A percentile compares a stretch with the other conserved stretches of the same genome.
Evolutionary conservation across 768 basidiomycete genomes (phyloP).

Genomic region (Collybia sp.): DNA sequence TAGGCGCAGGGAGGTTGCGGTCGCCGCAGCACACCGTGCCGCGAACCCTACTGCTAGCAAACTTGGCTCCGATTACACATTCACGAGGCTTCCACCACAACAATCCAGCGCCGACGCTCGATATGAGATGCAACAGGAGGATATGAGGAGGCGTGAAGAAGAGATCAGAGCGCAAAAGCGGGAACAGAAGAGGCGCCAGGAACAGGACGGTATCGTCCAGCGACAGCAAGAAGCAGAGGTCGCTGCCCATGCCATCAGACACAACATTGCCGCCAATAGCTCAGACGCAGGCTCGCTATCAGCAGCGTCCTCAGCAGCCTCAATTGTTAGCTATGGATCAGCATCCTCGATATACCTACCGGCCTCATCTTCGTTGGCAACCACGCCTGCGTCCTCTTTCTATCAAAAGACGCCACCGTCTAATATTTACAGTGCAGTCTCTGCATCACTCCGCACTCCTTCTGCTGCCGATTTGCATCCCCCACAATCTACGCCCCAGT

Average conservation of each 20-base stretch:
- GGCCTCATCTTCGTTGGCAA: conserved; percentile 4
- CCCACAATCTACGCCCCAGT: conserved; percentile 24
- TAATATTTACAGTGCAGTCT: conserved; percentile 11
- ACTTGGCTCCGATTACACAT: conserved; percentile 20
- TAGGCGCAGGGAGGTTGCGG: conserved; percentile 17
- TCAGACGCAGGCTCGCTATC: conserved; percentile 6
- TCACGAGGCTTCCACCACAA: conserved; percentile 21
- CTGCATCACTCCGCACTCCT: conserved; percentile 16
- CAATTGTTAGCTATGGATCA: too few species aligned
- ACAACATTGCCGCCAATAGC: conserved; percentile 22
- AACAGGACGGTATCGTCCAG: conserved; percentile 52
- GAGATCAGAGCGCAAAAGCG: conserved; percentile 32
- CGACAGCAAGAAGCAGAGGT: conserved; percentile 60
- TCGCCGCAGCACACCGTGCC: conserved; percentile 17
- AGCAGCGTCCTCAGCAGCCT: background rate
- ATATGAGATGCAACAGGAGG: conserved; percentile 36
- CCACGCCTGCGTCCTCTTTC: conserved; percentile 4
- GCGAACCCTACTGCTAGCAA: conserved; percentile 6
- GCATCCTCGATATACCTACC: too few species aligned
- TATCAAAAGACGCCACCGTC: conserved; percentile 11
- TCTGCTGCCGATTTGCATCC: conserved; percentile 29
- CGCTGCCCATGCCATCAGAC: conserved; percentile 39
- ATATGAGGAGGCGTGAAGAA: conserved; percentile 39
- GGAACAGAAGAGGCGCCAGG: conserved; percentile 38
- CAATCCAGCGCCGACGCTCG: conserved; percentile 9